These are phyloP conservation scores for Tuctoria greenei DNA, from an alignment of 176 grass and related monocot species.

Conservation along the genomic window DNA sequence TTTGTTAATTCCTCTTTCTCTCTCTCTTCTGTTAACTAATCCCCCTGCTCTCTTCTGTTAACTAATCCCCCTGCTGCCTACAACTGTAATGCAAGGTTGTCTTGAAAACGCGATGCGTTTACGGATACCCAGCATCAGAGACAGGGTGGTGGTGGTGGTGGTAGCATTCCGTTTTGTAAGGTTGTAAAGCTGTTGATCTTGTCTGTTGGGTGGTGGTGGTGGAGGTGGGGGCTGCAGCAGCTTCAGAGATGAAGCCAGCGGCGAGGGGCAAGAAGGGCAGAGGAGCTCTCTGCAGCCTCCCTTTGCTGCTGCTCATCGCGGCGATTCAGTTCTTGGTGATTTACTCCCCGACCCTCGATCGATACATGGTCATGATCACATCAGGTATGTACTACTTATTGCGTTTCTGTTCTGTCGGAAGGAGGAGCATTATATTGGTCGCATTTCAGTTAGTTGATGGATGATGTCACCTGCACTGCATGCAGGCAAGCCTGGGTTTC, in stretches of 20 bases:
- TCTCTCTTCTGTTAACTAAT: conserved; percentile 5
- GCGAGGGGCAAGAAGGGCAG: conserved; percentile 37
- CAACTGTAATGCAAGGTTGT: background rate
- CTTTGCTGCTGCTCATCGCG: conserved; percentile 44
- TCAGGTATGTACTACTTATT: conserved; percentile 23
- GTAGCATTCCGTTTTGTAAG: background rate
- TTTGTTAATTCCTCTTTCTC: conserved; percentile 38
- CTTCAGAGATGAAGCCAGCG: background rate
- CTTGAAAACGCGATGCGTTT: conserved; percentile 23
- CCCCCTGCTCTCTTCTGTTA: background rate
- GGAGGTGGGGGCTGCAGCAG: background rate
- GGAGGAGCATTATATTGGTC: background rate
- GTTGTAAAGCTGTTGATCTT: conserved; percentile 16
- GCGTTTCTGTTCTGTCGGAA: background rate
- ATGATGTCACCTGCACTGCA: background rate
- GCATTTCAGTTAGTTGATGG: background rate
- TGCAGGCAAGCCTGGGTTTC: conserved; percentile 48
- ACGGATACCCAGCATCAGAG: background rate
- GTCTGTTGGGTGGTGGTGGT: background rate
- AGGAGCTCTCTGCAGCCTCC: conserved; percentile 28
- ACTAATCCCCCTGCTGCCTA: conserved; percentile 6
- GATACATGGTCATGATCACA: conserved; percentile 42
- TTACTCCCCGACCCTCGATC: conserved; percentile 34
- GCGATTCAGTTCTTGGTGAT: conserved; percentile 50
- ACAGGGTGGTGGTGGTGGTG: background rate